Conservation (phyloP, 352 stramenopile species). For the Phytophthora pseudosyringae region DNA sequence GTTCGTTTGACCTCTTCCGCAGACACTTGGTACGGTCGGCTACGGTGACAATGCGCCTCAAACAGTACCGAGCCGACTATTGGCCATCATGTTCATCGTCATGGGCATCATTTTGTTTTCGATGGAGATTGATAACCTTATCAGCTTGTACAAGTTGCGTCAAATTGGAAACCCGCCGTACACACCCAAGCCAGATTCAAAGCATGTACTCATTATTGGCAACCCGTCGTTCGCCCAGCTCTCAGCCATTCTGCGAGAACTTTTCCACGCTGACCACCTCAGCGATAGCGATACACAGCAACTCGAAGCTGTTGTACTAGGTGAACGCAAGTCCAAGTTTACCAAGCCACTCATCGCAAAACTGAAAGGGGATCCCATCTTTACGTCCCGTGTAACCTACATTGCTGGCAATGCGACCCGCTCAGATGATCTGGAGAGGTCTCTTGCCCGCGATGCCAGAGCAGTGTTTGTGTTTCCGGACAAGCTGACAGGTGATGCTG, state of each 20-base stretch:
- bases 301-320: constrained; percentile 75
- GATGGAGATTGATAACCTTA: constrained; percentile 90
- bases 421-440: constrained; percentile 76
- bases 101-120: constrained; percentile 90
- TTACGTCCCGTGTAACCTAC: constrained; percentile 81
- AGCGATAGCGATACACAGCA: constrained; percentile 48
- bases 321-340: constrained; percentile 74
- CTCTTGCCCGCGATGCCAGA: constrained; percentile 56
- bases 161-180: constrained; percentile 86
- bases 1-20: constrained; percentile 1
- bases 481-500: constrained; percentile 75
- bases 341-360: constrained; percentile 73
- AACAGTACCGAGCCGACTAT: constrained; percentile 80
- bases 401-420: constrained; percentile 77
- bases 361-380: constrained; percentile 81
- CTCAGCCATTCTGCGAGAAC: constrained; percentile 80
- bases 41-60: constrained; percentile 89
- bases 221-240: constrained; percentile 88
- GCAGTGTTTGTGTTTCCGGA: constrained; percentile 88
- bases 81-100: constrained; percentile 91
- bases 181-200: constrained; percentile 63
- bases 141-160: constrained; percentile 83
- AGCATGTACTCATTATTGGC: constrained; percentile 83
- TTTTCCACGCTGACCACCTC: constrained; percentile 90
- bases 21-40: constrained; percentile 88